A percentile compares a stretch with the other conserved stretches of the same genome.
Conservation (phyloP, 441 rosid species). For the Theobroma grandiflorum region DNA sequence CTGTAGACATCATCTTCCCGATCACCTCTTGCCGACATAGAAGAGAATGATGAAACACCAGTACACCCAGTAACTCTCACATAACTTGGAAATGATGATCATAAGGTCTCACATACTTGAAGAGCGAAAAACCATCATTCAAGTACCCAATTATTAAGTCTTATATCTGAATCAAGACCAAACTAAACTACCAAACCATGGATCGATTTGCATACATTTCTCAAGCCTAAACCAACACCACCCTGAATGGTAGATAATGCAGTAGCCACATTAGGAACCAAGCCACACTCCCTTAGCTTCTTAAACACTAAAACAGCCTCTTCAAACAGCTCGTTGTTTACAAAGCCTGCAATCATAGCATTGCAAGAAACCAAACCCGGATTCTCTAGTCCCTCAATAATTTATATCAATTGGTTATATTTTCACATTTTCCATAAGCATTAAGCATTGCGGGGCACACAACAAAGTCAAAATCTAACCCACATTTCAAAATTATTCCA, state of each 20-base stretch:
- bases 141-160: conserved; percentile 45
- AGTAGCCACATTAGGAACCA: conserved; percentile 39
- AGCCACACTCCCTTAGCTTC: conserved; percentile 34
- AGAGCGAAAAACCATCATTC: too few relatives aligned
- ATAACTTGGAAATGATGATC: conserved; percentile 34
- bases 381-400: conserved; percentile 36
- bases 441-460: conserved; percentile 47
- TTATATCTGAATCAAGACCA: conserved; percentile 36
- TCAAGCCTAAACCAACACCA: conserved; percentile 37
- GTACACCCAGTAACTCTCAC: conserved; percentile 32
- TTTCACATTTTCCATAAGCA: conserved; percentile 48
- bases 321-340: conserved; percentile 36
- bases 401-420: conserved; percentile 31
- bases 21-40: conserved; percentile 35
- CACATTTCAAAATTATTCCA: conserved; percentile 41
- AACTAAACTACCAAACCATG: conserved; percentile 43
- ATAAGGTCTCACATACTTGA: conserved; percentile 39
- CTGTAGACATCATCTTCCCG: conserved; percentile 35
- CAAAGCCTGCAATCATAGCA: conserved; percentile 45
- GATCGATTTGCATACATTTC: conserved; percentile 35
- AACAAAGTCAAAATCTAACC: conserved; percentile 37
- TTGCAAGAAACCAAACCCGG: conserved; percentile 45
- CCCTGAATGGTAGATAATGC: conserved; percentile 35
- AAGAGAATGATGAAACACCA: conserved; percentile 26
- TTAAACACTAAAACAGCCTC: conserved; percentile 39